These are phyloP conservation scores for Hortiboletus flavorubellus DNA, from an alignment of 768 basidiomycete species.

Conservation along the genomic window DNA sequence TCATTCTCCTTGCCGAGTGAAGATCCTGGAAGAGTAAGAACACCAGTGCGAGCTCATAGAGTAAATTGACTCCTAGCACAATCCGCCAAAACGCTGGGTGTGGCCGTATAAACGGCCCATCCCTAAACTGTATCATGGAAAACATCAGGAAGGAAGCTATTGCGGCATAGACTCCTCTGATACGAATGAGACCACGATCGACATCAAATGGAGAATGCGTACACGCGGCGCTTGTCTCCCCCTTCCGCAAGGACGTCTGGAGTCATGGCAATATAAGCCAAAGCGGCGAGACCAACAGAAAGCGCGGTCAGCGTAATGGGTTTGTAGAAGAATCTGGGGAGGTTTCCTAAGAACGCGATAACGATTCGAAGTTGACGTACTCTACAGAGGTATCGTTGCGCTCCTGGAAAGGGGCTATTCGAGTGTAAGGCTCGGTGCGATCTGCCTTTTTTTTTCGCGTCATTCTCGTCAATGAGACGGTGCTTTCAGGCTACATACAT, in stretches of 20 bases:
- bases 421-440: constrained; percentile 79
- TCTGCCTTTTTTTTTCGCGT: constrained; percentile 53
- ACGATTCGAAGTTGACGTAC: constrained; percentile 37
- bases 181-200: constrained; percentile 13
- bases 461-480: constrained; percentile 16
- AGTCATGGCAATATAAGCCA: constrained; percentile 81
- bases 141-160: constrained; percentile 73
- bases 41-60: constrained; percentile 80
- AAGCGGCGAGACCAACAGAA: constrained; percentile 56
- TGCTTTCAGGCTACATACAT: constrained; percentile 53
- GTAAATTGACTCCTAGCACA: constrained; percentile 73
- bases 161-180: constrained; percentile 74
- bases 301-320: constrained; percentile 78
- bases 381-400: constrained; percentile 79
- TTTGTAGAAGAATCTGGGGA: constrained; percentile 79
- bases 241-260: constrained; percentile 86
- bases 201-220: constrained; percentile 29
- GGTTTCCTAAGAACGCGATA: constrained; percentile 4
- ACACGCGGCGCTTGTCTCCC: constrained; percentile 77
- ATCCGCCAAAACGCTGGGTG: constrained; percentile 86
- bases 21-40: constrained; percentile 87
- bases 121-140: constrained; percentile 85
- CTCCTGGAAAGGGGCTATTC: constrained; percentile 82
- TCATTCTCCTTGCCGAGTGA: constrained; percentile 69
- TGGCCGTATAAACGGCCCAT: constrained; percentile 85